Evolutionary conservation across 1,139 yeast genomes (phyloP), one percentile per base, ranked within the genome.

Genomic region (Zygosaccharomyces pseudobailii): DNA sequence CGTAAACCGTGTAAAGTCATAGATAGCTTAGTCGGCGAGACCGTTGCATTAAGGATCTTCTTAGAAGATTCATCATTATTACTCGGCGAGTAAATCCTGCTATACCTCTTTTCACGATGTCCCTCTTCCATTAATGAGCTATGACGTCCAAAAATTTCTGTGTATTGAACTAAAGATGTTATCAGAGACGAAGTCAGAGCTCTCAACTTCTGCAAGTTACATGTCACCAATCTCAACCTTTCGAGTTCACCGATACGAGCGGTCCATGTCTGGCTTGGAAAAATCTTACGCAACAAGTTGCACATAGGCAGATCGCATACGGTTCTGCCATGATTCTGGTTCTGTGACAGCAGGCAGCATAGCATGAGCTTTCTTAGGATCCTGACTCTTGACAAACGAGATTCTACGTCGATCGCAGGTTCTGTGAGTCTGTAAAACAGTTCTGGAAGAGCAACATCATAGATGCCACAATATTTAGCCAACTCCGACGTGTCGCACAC

Each of bases 391-490:
- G 48, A 38, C 5, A 53, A 43, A 34, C 61, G 58, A 6, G 52
- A 53, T 13, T 53, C 50, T 8, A 58, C 41, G 9, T 46, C 48
- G 6, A 8, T 24, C 3, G 51, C 46, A 6, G 55, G 44, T 10
- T 47, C 43, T 30, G 42, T 51, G 7, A 54, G 32, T 34, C 45
- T 53, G 30, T 53, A 49, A 30, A 50, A 47, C n/a, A 62, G 34
- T 21, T 55, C 57, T 7, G 54, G 42, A 9, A 53, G 21, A 9
- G 54, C 50, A 8, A 61, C 47, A 6, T 50, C 51, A 45, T 59
- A 61, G 6, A 62, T 42, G 28, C 51, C 54, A 34, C 59, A 57
- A 45, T 58, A 61, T 37, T 53, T 54, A 5, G 47, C 31, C 36
- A 62, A 46, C 13, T 46, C 52, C 6, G 49, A 43, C 10, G 47